Conservation (phyloP, 2,329 filamentous ascomycete species). For the Xylogone sp. region DNA sequence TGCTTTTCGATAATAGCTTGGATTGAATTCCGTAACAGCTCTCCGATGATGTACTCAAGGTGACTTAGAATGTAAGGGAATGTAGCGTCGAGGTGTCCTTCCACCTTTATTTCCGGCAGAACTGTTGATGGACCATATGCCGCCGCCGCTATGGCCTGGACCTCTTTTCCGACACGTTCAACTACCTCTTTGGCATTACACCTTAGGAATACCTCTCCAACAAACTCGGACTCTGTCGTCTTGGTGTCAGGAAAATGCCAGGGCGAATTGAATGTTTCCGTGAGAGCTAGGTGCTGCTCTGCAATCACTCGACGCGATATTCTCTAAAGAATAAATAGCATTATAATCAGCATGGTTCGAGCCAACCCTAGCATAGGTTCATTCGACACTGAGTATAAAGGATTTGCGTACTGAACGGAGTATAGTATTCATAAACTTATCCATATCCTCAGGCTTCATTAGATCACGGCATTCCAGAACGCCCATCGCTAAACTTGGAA, state of each 20-base stretch:
- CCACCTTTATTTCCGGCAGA: slow-evolving; percentile 77
- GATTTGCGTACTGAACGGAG: slow-evolving; percentile 68
- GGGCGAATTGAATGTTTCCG: slow-evolving; percentile 86
- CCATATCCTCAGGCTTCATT: slow-evolving; percentile 76
- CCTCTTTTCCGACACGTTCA: slow-evolving; percentile 73
- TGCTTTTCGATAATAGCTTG: slow-evolving; percentile 84
- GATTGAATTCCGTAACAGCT: slow-evolving; percentile 90
- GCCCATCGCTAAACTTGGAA: slow-evolving; percentile 90
- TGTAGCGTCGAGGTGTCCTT: slow-evolving; percentile 81
- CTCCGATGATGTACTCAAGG: slow-evolving; percentile 94
- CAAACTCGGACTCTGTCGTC: slow-evolving; percentile 70
- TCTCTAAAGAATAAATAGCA: slow-evolving; percentile 48
- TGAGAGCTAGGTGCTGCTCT: slow-evolving; percentile 92
- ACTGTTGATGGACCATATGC: slow-evolving; percentile 68
- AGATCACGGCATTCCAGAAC: slow-evolving; percentile 85
- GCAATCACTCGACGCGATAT: slow-evolving; percentile 96
- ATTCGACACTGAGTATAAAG: neutral
- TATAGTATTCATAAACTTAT: slow-evolving; percentile 93
- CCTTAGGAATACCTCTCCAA: slow-evolving; percentile 91
- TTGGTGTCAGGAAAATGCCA: slow-evolving; percentile 84
- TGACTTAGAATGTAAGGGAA: slow-evolving; percentile 97
- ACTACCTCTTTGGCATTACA: slow-evolving; percentile 91
- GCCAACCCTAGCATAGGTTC: neutral
- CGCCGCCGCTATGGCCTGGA: slow-evolving; percentile 68
- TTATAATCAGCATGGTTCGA: neutral